A percentile compares a stretch with the other conserved stretches of the same genome.
Evolutionary conservation across 441 rosid species (phyloP).

Genomic region (Populus hybrid): DNA sequence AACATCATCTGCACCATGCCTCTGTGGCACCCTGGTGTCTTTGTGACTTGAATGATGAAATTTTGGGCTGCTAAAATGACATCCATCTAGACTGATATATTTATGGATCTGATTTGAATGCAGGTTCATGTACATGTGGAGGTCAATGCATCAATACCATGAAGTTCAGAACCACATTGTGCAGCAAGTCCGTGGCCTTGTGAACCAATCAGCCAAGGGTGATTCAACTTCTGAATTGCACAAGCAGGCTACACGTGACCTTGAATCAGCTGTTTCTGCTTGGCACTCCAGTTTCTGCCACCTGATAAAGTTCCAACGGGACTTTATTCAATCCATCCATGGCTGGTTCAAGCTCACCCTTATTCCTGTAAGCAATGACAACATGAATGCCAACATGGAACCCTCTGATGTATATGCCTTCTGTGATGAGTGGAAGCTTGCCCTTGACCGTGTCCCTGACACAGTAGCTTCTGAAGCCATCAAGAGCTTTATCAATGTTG

Average conservation of each 20-base stretch:
- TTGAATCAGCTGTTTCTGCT: slow-evolving; percentile 73
- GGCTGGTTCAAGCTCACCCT: slow-evolving; percentile 91
- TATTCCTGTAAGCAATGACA: slow-evolving; percentile 62
- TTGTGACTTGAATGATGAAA: background rate
- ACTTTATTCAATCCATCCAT: slow-evolving; percentile 66
- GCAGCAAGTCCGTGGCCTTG: slow-evolving; percentile 92
- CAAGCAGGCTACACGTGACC: slow-evolving; percentile 86
- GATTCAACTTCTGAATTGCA: slow-evolving; percentile 88
- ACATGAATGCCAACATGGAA: slow-evolving; percentile 28
- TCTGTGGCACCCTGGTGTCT: background rate
- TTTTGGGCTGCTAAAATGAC: background rate
- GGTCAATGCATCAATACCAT: slow-evolving; percentile 73
- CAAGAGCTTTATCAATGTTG: slow-evolving; percentile 82
- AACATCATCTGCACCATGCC: background rate
- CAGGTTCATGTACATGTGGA: slow-evolving; percentile 98
- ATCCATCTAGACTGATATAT: background rate
- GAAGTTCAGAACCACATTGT: slow-evolving; percentile 82
- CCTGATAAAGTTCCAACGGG: slow-evolving; percentile 76
- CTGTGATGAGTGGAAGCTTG: slow-evolving; percentile 94
- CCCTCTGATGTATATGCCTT: slow-evolving; percentile 54
- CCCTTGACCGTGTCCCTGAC: slow-evolving; percentile 92
- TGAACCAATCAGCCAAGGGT: slow-evolving; percentile 63
- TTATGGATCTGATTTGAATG: slow-evolving; percentile 13
- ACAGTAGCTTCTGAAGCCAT: slow-evolving; percentile 95
- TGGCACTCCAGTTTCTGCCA: slow-evolving; percentile 90